Evolutionary conservation across 495 filamentous ascomycete genomes (phyloP).

Genomic region (Letharia columbiana): DNA sequence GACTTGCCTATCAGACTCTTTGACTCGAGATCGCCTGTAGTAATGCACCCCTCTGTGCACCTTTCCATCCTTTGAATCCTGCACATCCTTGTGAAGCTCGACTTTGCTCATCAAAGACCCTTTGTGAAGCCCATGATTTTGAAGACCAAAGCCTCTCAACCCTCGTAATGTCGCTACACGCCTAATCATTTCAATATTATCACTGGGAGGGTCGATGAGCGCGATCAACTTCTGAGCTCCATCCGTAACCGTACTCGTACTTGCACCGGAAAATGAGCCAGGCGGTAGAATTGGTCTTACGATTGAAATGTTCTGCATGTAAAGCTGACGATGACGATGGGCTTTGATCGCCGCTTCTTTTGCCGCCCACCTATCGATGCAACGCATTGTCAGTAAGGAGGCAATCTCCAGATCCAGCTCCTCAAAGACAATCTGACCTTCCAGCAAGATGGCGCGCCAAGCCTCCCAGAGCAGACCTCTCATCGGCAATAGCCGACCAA

Average conservation of each 20-base stretch:
- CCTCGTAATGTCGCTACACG: slow-evolving; percentile 14
- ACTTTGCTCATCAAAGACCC: not conserved
- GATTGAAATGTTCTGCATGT: slow-evolving; percentile 42
- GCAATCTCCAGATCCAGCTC: slow-evolving; percentile 10
- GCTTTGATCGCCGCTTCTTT: slow-evolving; percentile 62
- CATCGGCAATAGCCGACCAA: slow-evolving; percentile 5
- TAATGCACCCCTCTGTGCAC: not conserved
- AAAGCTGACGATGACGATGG: slow-evolving; percentile 35
- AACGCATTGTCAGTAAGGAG: slow-evolving; percentile 4
- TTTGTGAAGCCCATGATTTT: slow-evolving; percentile 2
- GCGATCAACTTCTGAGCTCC: slow-evolving; percentile 11
- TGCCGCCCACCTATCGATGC: slow-evolving; percentile 43
- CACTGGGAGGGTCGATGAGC: slow-evolving; percentile 21
- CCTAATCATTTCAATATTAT: slow-evolving; percentile 14
- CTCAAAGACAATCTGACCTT: slow-evolving; percentile 33
- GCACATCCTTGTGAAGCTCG: slow-evolving; percentile 1
- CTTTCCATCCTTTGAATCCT: not conserved
- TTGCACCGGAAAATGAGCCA: not conserved
- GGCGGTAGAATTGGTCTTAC: slow-evolving; percentile 1
- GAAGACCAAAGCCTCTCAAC: slow-evolving; percentile 12
- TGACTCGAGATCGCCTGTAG: slow-evolving; percentile 16
- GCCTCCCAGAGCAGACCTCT: slow-evolving; percentile 13
- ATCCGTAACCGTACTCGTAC: not conserved
- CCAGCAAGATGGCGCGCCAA: slow-evolving; percentile 40
- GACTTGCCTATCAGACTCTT: slow-evolving; percentile 19